Percentiles rank a stretch among this genome's conserved stretches.
These are phyloP conservation scores for Aspergillus phoenicis DNA, from an alignment of 2,329 filamentous ascomycete species.

Conservation along the genomic window DNA sequence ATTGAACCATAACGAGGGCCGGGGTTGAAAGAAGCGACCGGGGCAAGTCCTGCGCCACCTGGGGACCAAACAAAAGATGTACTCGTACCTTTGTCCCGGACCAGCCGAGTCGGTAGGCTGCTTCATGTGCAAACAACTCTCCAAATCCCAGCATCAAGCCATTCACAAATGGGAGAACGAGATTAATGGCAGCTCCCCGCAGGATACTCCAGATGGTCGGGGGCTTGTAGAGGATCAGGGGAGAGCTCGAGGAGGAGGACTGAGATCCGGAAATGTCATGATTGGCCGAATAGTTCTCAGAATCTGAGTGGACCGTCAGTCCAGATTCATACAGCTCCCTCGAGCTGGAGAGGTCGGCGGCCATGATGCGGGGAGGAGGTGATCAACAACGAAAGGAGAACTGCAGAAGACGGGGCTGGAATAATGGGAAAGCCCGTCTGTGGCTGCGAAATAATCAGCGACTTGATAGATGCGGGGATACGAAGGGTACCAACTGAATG, in stretches of 20 bases:
- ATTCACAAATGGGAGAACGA: conserved; percentile 94
- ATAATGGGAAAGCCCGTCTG: background rate
- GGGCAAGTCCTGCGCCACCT: too few species aligned
- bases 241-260: conserved; percentile 40
- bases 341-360: conserved; percentile 35
- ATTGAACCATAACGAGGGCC: background rate
- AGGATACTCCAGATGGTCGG: conserved; percentile 84
- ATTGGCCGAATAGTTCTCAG: conserved; percentile 50
- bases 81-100: conserved; percentile 80
- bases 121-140: conserved; percentile 94
- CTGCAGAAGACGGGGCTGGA: background rate
- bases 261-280: conserved; percentile 37
- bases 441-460: background rate
- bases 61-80: background rate
- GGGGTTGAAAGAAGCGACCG: background rate
- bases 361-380: conserved; percentile 29
- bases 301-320: conserved; percentile 51
- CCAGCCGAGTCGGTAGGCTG: conserved; percentile 91
- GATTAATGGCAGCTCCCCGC: conserved; percentile 88
- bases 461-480: background rate
- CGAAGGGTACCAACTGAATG: background rate
- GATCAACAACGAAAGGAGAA: background rate
- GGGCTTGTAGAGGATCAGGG: conserved; percentile 72
- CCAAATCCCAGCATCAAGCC: conserved; percentile 98
- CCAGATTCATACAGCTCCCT: conserved; percentile 47